Percentiles rank a stretch among this genome's conserved stretches.
phyloP scores from a whole-genome alignment of 2,329 filamentous ascomycete species.

The Talaromyces islandicus region DNA sequence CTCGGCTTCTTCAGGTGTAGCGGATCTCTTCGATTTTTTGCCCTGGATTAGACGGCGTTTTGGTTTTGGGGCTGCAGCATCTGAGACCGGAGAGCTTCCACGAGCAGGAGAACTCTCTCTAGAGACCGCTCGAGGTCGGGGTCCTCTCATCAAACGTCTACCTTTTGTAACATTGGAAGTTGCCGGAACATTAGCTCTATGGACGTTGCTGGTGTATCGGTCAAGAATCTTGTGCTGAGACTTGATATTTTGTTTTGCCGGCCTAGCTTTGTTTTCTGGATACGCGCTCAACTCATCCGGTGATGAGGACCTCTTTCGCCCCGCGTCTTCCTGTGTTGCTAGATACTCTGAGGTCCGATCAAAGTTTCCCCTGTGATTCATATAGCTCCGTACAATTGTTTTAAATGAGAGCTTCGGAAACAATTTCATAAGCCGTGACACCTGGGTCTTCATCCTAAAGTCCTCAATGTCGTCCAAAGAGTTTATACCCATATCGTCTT shows the following conservation, averaged over 20 bases:
- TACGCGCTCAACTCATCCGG: slow-evolving; percentile 6
- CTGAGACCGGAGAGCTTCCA: slow-evolving; percentile 14
- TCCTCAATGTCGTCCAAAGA: slow-evolving; percentile 48
- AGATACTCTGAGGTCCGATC: slow-evolving; percentile 50
- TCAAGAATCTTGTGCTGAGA: slow-evolving; percentile 48
- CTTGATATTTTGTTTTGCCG: slow-evolving; percentile 9
- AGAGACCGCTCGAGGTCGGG: slow-evolving; percentile 23
- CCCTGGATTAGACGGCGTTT: slow-evolving; percentile 45
- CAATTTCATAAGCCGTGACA: slow-evolving; percentile 47
- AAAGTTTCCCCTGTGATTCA: slow-evolving; percentile 46
- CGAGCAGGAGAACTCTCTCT: slow-evolving; percentile 14
- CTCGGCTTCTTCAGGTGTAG: slow-evolving; percentile 30
- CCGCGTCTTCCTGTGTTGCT: slow-evolving; percentile 32
- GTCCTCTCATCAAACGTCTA: slow-evolving; percentile 33
- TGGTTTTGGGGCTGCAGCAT: slow-evolving; percentile 22
- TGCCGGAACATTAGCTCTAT: slow-evolving; percentile 3
- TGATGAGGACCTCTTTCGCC: neutral
- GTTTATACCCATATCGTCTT: slow-evolving; percentile 28
- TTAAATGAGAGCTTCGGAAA: slow-evolving; percentile 43
- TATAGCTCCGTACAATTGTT: slow-evolving; percentile 46
- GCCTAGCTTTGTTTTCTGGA: neutral
- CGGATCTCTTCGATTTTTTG: slow-evolving; percentile 30
- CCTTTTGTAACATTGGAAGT: slow-evolving; percentile 21
- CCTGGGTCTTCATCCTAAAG: slow-evolving; percentile 43
- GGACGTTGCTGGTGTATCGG: slow-evolving; percentile 35